Evolutionary conservation across 2,329 filamentous ascomycete species (phyloP), one percentile per base, ranked within the genome.

Genomic region (Colletotrichum gigasporum): DNA sequence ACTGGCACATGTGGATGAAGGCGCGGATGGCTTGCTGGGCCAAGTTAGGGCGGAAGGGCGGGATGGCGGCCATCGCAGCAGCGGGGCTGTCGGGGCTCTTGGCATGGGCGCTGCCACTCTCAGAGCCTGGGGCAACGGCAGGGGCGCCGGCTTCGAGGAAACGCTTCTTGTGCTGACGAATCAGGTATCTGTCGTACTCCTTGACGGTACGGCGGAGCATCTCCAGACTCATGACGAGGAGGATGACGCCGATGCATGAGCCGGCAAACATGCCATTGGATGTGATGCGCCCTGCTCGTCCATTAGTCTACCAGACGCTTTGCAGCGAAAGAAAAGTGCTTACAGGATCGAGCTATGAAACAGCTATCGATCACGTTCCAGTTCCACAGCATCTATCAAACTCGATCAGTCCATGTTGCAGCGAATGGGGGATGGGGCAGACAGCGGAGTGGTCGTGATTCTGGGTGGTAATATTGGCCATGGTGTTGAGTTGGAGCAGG

Each of bases 171-270:
- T 74, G 84, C 68, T 85, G 82, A 26, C 83, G 83, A 64, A 90
- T 71, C 28, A 93, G 83, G 70, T 85, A 86, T 24, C 85, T 82
- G 74, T 96, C 92, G 75, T 90, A 95, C 74, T 94, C 91, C 69
- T 91, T 89, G 68, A 86, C 83, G 22, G 85, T 70, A 28, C 92
- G 90, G 51, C 93, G 90, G 20, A 96, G 83, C 61, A 89, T 80
- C 73, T 96, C 92, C 69, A 96, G 89, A 5, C 79, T 71, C 54
- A 95, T 83, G 69, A 91, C 90, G 55, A 96, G 87, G n/a, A 90
- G 79, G 66, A 93, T 82, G 34, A 93, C 88, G 65, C 91, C 92
- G 72, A 96, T 90, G 79, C 92, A 96, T 54, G 89, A 91, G 20
- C 90, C 92, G 48, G 90, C 92, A 73, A 96, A 95, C 84, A 90